phyloP scores from a whole-genome alignment of 208 protist genomes.

The Leishmania gerbilli region DNA sequence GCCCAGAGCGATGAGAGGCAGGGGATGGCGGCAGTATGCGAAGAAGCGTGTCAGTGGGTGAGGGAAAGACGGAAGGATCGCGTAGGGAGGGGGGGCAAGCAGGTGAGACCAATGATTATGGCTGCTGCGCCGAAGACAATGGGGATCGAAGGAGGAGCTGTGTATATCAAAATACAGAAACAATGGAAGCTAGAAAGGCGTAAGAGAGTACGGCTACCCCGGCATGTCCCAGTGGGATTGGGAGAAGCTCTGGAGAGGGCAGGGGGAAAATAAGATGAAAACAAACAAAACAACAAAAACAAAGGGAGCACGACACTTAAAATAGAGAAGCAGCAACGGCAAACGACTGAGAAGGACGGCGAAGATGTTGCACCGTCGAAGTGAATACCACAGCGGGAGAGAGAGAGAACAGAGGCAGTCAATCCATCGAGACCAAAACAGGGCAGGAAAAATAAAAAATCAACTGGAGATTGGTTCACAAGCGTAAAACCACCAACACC shows the following conservation, averaged over 20 bases:
- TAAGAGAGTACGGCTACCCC: not conserved
- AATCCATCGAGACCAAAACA: not conserved
- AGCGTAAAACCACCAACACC: too few species aligned
- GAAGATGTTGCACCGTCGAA: not conserved
- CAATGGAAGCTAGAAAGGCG: not conserved
- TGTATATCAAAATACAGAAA: constrained; percentile 2
- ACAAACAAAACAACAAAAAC: not conserved
- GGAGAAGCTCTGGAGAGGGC: not conserved
- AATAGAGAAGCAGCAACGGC: not conserved
- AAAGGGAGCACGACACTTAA: not conserved
- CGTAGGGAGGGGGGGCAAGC: not conserved
- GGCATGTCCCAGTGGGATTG: not conserved
- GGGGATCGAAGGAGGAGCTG: not conserved
- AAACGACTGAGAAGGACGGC: not conserved
- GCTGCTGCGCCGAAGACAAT: not conserved
- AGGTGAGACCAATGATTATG: not conserved
- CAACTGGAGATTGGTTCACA: too few species aligned
- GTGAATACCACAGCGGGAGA: not conserved
- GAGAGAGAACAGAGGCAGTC: not conserved
- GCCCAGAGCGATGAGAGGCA: not conserved
- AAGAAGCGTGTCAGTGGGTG: not conserved
- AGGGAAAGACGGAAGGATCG: not conserved
- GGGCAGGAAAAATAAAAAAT: not conserved
- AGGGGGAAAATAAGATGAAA: not conserved
- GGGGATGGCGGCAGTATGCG: not conserved